Percentiles rank a stretch among this genome's conserved stretches.
Evolutionary conservation across 371 early-diverging fungal genomes (phyloP).

Genomic region (Apophysomyces variabilis): DNA sequence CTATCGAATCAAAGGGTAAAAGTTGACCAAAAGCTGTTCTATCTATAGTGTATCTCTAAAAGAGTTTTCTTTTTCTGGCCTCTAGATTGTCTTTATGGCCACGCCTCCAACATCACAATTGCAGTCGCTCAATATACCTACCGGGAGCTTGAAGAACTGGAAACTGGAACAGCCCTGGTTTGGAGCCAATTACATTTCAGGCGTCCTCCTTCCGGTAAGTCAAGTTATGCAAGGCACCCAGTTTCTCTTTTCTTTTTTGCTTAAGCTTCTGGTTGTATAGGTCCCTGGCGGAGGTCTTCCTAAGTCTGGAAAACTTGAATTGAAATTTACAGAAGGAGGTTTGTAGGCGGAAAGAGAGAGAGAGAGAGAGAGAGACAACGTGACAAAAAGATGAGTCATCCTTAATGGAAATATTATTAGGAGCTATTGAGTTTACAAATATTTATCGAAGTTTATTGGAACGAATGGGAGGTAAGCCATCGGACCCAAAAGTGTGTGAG

Average conservation of each 20-base stretch:
- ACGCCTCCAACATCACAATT: conserved; percentile 25
- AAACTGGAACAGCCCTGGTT: conserved; percentile 63
- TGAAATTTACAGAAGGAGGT: conserved; percentile 60
- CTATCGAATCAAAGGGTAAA: conserved; percentile 57
- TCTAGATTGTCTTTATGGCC: conserved; percentile 47
- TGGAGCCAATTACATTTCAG: conserved; percentile 57
- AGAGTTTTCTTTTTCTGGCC: neutral
- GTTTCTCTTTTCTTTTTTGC: too few relatives aligned
- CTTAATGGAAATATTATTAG: conserved; percentile 13
- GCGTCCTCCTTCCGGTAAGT: conserved; percentile 49
- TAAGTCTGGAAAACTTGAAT: conserved; percentile 34
- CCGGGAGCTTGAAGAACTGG: conserved; percentile 46
- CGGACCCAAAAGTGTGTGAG: too few relatives aligned
- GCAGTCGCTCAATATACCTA: conserved; percentile 51
- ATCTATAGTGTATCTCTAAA: neutral
- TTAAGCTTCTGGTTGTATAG: conserved; percentile 20
- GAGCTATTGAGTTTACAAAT: conserved; percentile 56
- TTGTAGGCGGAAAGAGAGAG: neutral
- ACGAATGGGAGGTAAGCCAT: conserved; percentile 32
- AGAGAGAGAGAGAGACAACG: too few relatives aligned
- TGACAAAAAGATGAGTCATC: too few relatives aligned
- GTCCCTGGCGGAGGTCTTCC: conserved; percentile 54
- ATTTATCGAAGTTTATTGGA: conserved; percentile 44
- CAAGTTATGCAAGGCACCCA: neutral
- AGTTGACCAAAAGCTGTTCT: neutral